Evolutionary conservation across 331 rosid species (phyloP), one percentile per base, ranked within the genome.

Genomic region (Cucumis variabilis): DNA sequence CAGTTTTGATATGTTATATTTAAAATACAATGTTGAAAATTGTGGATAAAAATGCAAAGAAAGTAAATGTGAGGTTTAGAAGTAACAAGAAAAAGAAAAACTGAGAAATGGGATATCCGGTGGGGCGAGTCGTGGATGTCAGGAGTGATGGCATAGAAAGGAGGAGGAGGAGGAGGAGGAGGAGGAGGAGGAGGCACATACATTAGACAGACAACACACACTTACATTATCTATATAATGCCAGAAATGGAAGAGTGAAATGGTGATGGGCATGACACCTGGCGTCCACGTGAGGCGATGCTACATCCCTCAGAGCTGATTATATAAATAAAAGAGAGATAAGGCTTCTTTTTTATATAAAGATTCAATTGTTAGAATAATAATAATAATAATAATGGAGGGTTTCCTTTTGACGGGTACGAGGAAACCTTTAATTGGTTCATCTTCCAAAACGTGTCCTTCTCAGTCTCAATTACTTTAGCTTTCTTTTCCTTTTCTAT

Each of bases 281-380:
- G 83, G 83, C 65, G 15, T 50, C 37, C 83, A 77, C 83, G 83
- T 77, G 83, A 77, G 83, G 13, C 23, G 65, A 77, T 9, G 65
- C 83, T 77, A 7, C 83, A 50, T 11, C 41, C 65, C 41, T 50
- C 41, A 77, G 37, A 20, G 8, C 14, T 12, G 77, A 7, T 66
- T 66, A 23, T 65, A 68, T 44, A 44, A 44, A 68, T 13, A 50
- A 5, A 48, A 1, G 1, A 44, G 6, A 50, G 83, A 11, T 44
- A 3, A 3, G 53, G 16, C 28, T 75, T 75, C 37, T 73, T 2
- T 0, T 37, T 73, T 2, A 37, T 41, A 41, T 3, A 15, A 50
- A 21, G 27, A 48, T 41, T 25, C 74, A 41, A 71, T 71, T 70
- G 0, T 30, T 30, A 2, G 37, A 33, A 33, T 33, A 33, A 33